Evolutionary conservation across 2,329 filamentous ascomycete species (phyloP).

Genomic region (Claviceps digitariae): DNA sequence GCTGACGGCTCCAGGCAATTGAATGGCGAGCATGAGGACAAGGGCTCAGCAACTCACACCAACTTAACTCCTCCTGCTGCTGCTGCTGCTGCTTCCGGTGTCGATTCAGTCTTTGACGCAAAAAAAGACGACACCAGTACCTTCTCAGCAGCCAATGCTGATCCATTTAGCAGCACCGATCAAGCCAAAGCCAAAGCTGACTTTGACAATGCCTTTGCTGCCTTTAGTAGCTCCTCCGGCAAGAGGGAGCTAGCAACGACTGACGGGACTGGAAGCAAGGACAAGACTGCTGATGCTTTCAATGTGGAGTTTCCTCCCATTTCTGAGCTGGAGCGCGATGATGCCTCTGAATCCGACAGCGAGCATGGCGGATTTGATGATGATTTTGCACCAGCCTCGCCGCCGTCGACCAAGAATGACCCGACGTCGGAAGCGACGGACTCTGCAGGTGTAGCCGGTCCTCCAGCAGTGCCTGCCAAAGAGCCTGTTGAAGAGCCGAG

Average conservation of each 20-base stretch:
- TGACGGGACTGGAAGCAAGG: slow-evolving; percentile 20
- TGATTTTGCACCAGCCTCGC: slow-evolving; percentile 62
- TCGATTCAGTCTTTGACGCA: slow-evolving; percentile 7
- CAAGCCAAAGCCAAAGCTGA: slow-evolving; percentile 59
- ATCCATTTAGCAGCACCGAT: slow-evolving; percentile 40
- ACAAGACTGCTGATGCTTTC: slow-evolving; percentile 38
- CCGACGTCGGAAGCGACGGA: slow-evolving; percentile 8
- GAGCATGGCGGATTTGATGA: slow-evolving; percentile 84
- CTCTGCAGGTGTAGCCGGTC: background rate
- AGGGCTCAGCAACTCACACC: slow-evolving; percentile 10
- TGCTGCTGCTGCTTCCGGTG: slow-evolving; percentile 9
- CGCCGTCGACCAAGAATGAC: slow-evolving; percentile 25
- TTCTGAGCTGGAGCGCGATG: slow-evolving; percentile 65
- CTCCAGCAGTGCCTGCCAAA: slow-evolving; percentile 13
- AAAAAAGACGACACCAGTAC: slow-evolving; percentile 8
- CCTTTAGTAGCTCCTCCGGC: slow-evolving; percentile 44
- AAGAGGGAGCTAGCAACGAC: slow-evolving; percentile 31
- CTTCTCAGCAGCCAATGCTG: slow-evolving; percentile 15
- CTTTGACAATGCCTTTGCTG: slow-evolving; percentile 75
- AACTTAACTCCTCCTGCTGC: slow-evolving; percentile 15
- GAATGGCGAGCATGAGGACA: slow-evolving; percentile 11
- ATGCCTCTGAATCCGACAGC: slow-evolving; percentile 69
- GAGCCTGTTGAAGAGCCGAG: slow-evolving; percentile 12
- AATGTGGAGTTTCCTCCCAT: slow-evolving; percentile 86
- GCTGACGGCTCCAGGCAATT: slow-evolving; percentile 11